Conservation (phyloP, 148 eudicot species). For the Nepenthes gracilis region DNA sequence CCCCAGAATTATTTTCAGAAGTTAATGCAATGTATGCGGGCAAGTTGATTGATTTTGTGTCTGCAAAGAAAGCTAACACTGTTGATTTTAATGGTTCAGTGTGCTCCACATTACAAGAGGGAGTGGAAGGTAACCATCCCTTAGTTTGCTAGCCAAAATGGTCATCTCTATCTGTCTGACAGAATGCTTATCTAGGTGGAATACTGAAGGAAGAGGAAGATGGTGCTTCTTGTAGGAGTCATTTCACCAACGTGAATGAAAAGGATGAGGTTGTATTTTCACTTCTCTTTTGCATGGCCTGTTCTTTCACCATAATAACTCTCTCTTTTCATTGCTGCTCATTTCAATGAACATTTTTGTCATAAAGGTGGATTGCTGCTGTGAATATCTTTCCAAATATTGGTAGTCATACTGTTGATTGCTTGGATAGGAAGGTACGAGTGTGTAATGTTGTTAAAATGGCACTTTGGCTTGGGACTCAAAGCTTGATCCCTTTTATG, state of each 20-base stretch:
- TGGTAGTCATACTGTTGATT: too few species aligned
- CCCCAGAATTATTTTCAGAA: constrained; percentile 74
- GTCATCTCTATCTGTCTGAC: constrained; percentile 7
- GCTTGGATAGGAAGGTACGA: too few species aligned
- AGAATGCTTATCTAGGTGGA: constrained; percentile 15
- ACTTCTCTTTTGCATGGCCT: too few species aligned
- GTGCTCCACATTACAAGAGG: constrained; percentile 10
- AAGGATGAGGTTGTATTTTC: constrained; percentile 24
- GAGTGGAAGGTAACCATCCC: constrained; percentile 22
- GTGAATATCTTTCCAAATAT: too few species aligned
- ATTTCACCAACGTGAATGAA: constrained; percentile 5
- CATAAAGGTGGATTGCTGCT: too few species aligned
- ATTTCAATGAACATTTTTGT: too few species aligned
- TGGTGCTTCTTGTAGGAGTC: constrained; percentile 2
- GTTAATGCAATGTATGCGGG: constrained; percentile 73
- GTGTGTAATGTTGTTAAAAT: too few species aligned
- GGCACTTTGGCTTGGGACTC: too few species aligned
- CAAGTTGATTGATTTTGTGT: constrained; percentile 42
- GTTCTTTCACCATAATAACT: too few species aligned
- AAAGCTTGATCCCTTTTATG: too few species aligned
- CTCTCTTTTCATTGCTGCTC: too few species aligned
- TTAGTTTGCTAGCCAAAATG: background rate
- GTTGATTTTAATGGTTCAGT: constrained; percentile 7
- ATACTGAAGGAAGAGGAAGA: constrained; percentile 6
- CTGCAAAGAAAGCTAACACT: constrained; percentile 33